phyloP scores from a whole-genome alignment of 2,329 filamentous ascomycete genomes.

The Ophiostoma sp. region DNA sequence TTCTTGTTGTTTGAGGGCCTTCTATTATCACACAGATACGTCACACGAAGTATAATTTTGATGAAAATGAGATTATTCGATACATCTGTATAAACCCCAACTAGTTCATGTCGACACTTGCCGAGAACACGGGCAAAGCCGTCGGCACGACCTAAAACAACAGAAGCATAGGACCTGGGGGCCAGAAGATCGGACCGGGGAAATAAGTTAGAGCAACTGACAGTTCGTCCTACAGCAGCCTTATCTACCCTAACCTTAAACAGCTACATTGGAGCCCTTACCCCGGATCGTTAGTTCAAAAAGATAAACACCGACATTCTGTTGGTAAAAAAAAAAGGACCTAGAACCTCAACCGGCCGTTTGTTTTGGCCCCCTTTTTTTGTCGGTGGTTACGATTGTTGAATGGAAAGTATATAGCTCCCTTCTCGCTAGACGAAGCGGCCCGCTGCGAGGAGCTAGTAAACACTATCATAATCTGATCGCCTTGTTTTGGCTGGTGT shows the following conservation, averaged over 20 bases:
- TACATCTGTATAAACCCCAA: not conserved
- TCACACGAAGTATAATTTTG: too few relatives aligned
- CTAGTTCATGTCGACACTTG: not conserved
- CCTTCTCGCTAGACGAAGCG: slow-evolving; percentile 19
- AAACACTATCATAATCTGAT: not conserved
- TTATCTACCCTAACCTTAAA: not conserved
- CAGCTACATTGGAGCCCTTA: not conserved
- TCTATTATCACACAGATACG: too few relatives aligned
- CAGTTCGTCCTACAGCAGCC: not conserved
- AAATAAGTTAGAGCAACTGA: not conserved
- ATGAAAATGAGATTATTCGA: not conserved
- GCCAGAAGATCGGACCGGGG: not conserved
- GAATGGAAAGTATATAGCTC: not conserved
- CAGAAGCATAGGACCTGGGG: not conserved
- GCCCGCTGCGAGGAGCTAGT: slow-evolving; percentile 9
- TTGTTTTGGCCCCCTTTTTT: not conserved
- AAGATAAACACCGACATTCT: not conserved
- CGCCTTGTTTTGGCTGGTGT: not conserved
- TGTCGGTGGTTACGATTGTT: not conserved
- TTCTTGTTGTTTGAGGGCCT: too few relatives aligned
- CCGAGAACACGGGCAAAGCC: not conserved
- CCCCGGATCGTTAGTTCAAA: not conserved
- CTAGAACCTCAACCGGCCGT: not conserved
- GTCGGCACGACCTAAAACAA: not conserved
- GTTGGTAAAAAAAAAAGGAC: not conserved